Conservation (phyloP, 345 rosid genomes). For the Sisymbrium altissimum region DNA sequence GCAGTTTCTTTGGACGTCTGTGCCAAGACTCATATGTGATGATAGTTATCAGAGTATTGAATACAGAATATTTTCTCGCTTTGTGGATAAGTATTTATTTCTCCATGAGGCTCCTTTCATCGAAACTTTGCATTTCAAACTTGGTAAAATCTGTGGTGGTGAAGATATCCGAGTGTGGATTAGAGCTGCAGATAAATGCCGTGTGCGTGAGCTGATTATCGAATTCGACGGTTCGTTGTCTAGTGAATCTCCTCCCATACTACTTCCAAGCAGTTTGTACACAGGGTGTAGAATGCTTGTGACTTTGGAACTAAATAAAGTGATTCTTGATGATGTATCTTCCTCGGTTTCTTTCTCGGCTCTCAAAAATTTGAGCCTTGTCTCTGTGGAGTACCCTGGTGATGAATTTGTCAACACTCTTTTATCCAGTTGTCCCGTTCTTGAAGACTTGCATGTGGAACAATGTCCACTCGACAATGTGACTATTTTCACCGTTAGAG, state of each 20-base stretch:
- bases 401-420: neutral
- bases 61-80: neutral
- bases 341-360: neutral
- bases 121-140: neutral
- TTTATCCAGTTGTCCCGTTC: conserved; percentile 20
- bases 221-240: neutral
- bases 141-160: neutral
- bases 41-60: neutral
- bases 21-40: conserved; percentile 6
- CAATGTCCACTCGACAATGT: neutral
- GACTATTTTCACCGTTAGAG: neutral
- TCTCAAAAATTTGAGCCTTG: conserved; percentile 3
- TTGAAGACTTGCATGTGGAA: neutral
- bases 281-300: neutral
- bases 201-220: neutral
- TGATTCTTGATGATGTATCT: neutral
- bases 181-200: neutral
- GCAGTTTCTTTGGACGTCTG: conserved; percentile 1
- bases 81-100: neutral
- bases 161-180: neutral
- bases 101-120: neutral
- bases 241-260: neutral
- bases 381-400: neutral
- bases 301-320: neutral
- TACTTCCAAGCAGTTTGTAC: neutral